Evolutionary conservation across 805 yeast genomes (phyloP), one percentile per base, ranked within the genome.

Genomic region (Nakazawaea wickerhamii): DNA sequence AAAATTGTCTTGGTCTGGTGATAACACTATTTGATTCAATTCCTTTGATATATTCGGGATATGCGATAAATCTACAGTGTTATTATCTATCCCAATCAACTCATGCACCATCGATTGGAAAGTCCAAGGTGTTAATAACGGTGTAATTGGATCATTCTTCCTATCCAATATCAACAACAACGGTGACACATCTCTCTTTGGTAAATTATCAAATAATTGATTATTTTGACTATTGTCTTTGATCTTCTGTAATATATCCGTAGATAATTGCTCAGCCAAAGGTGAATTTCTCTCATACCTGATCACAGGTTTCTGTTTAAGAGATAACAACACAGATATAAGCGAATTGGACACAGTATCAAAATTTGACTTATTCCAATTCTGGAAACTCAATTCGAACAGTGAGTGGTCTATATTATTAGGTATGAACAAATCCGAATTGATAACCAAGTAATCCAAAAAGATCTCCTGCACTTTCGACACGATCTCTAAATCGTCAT

Each of bases 21-120:
- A 81, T 59, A 77, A 72, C 22, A 75, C 84, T n/a, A 83, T 75
- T 43, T 82, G 82, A 43, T 67, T 61, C 47, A 82, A 62, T 32
- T 81, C 85, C n/a, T 73, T 55, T 48, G 79, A 61, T 46, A 79
- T 64, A 50, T 73, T 78, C 1, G 83, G 75, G 1, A 77, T 71
- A 1, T 61, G 54, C 0, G 81, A 67, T 27, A 90, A 59, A 51
- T 79, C 83, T 4, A 88, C 95, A 2, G 90, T 75, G 52, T 93
- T 91, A 55, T 88, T 83, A 26, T 70, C 65, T 45, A 93, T 85
- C 2, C 91, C 95, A 23, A 93, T 67, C 18, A 89, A 72, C 58
- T 95, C 98, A 59, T 91, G 95, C 14, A 93, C 87, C 98, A 93
- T 91, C 2, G 96, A 85, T 58, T 91, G 98, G 62, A 88, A 93